phyloP scores from a whole-genome alignment of 2,329 filamentous ascomycete genomes.

The Arthrobotrys sinensis region DNA sequence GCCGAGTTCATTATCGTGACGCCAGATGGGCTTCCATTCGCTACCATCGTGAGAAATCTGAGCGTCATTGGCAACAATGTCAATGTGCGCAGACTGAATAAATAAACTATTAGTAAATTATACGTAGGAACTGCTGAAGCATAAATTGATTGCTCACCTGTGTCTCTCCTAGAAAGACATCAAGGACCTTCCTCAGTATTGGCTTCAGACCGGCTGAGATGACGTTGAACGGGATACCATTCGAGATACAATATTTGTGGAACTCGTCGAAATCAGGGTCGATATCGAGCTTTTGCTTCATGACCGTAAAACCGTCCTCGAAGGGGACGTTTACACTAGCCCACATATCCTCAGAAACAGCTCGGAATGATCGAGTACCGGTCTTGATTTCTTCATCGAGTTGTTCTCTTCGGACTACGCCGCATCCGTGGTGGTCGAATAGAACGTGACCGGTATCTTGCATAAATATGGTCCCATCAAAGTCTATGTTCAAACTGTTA shows the following conservation, averaged over 20 bases:
- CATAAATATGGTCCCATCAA: constrained; percentile 81
- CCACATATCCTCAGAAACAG: constrained; percentile 82
- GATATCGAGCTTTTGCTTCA: constrained; percentile 76
- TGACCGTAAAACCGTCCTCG: constrained; percentile 77
- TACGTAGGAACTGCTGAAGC: background rate
- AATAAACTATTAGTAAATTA: background rate
- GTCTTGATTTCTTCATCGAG: constrained; percentile 77
- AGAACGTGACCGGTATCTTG: constrained; percentile 80
- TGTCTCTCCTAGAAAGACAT: constrained; percentile 77
- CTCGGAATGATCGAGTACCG: constrained; percentile 77
- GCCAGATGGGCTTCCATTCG: constrained; percentile 78
- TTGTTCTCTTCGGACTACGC: constrained; percentile 71
- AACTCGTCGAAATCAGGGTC: constrained; percentile 77
- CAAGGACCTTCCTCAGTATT: constrained; percentile 75
- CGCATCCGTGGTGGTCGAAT: constrained; percentile 77
- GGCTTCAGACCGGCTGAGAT: constrained; percentile 79
- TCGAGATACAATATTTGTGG: constrained; percentile 76
- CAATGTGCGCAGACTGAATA: constrained; percentile 72
- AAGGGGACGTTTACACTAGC: constrained; percentile 77
- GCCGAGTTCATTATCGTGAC: constrained; percentile 76
- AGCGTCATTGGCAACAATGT: constrained; percentile 79
- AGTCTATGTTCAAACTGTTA: constrained; percentile 70
- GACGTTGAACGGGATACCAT: constrained; percentile 78
- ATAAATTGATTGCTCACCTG: constrained; percentile 63
- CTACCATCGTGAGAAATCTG: constrained; percentile 74